These are phyloP conservation scores for Penicillium lagena DNA, from an alignment of 495 filamentous ascomycete genomes.

Conservation along the genomic window DNA sequence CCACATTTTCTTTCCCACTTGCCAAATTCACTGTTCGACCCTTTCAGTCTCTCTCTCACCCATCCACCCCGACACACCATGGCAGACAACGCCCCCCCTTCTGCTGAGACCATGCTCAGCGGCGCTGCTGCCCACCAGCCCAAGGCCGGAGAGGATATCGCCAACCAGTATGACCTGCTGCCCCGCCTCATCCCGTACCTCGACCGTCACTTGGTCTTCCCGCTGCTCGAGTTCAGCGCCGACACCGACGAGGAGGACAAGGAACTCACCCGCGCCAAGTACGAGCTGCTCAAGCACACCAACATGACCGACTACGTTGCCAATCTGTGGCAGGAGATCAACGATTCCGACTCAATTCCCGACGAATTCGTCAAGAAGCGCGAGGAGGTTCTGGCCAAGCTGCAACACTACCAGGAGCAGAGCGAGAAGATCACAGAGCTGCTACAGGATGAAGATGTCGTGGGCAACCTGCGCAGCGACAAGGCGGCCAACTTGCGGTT, in stretches of 20 bases:
- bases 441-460: slow-evolving; percentile 77
- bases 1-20: slow-evolving; percentile 14
- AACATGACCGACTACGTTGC: slow-evolving; percentile 98
- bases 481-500: slow-evolving; percentile 96
- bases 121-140: slow-evolving; percentile 40
- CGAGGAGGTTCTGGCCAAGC: slow-evolving; percentile 75
- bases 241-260: slow-evolving; percentile 52
- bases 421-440: slow-evolving; percentile 79
- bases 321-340: slow-evolving; percentile 77
- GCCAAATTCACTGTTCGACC: slow-evolving; percentile 1
- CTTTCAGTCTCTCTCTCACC: slow-evolving; percentile 9
- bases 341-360: slow-evolving; percentile 70
- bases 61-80: slow-evolving; percentile 37
- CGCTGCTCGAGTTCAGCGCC: slow-evolving; percentile 78
- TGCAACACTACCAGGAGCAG: slow-evolving; percentile 76
- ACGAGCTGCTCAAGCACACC: slow-evolving; percentile 85
- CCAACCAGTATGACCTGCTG: slow-evolving; percentile 70
- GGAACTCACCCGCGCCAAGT: slow-evolving; percentile 76
- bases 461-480: slow-evolving; percentile 82
- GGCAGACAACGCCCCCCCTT: slow-evolving; percentile 57
- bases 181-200: slow-evolving; percentile 86
- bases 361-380: slow-evolving; percentile 81
- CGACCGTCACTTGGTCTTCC: slow-evolving; percentile 93
- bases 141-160: slow-evolving; percentile 47
- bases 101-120: slow-evolving; percentile 50